Evolutionary conservation across 768 basidiomycete genomes (phyloP), one percentile per base, ranked within the genome.

Genomic region (Pleurotus giganteus): DNA sequence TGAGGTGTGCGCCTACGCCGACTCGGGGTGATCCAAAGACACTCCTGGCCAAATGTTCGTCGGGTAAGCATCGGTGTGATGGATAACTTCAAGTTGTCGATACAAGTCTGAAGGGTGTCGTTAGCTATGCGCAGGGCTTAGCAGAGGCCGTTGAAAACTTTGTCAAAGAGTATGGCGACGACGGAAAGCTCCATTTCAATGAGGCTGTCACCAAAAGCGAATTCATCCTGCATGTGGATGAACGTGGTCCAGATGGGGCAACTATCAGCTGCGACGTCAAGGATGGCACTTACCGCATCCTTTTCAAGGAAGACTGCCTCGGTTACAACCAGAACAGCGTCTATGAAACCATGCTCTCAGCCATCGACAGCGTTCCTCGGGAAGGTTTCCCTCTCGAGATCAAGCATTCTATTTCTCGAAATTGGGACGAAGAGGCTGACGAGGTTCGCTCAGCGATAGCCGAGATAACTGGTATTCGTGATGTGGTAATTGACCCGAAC

Each of bases 201-300:
- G 67, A 69, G 7, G 70, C 68, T 2, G 72, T 74, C 12, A 65
- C 64, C 27, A 64, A 70, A 49, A 58, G 65, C 7, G 68, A 74
- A 47, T 59, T 76, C 45, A 66, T 64, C 12, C 50, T 74, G 31
- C 57, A 62, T n/a, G 72, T 67, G 24, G 71, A 72, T 55, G 63
- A 66, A 8, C 58, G 61, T n/a, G 71, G 69, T 13, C 62, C 66
- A 17, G 56, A 66, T 47, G 70, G 64, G 32, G 49, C 23, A 17
- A 64, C 65, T 24, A 70, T 76, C 58, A 44, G 58, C 26, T 63
- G 66, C 24, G 73, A 72, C 21, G 63, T 76, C 57, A 68, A 68
- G 53, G 71, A 72, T n/a, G 73, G 73, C 11, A 69, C 72, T 13
- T 74, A 69, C 65, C 65, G 66, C 56, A 73, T 76, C 53, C 66